A percentile compares a stretch with the other conserved stretches of the same genome.
These are phyloP conservation scores for Ophiosphaerella korrae DNA, from an alignment of 2,329 filamentous ascomycete genomes.

Conservation along the genomic window DNA sequence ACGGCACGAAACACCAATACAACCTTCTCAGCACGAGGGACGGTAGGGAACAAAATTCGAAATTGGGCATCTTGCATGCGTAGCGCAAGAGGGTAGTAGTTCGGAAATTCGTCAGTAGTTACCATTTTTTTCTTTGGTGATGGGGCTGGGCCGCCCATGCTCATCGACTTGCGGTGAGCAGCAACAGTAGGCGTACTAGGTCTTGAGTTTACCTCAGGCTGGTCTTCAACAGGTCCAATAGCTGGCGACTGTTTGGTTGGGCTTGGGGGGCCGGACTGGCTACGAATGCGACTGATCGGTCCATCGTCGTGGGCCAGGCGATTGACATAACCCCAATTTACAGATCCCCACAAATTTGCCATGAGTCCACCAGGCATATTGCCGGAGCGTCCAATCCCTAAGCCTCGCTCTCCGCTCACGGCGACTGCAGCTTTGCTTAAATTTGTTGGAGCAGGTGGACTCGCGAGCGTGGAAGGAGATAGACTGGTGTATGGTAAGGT, in stretches of 20 bases:
- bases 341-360: slow-evolving; percentile 93
- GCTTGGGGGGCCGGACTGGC: slow-evolving; percentile 42
- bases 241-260: slow-evolving; percentile 30
- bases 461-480: slow-evolving; percentile 81
- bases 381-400: slow-evolving; percentile 65
- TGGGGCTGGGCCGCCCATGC: slow-evolving; percentile 52
- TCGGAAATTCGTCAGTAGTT: slow-evolving; percentile 65
- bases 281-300: slow-evolving; percentile 35
- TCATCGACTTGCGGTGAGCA: slow-evolving; percentile 62
- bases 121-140: slow-evolving; percentile 20
- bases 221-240: slow-evolving; percentile 26
- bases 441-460: slow-evolving; percentile 80
- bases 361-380: slow-evolving; percentile 82
- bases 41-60: slow-evolving; percentile 83
- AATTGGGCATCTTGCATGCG: slow-evolving; percentile 92
- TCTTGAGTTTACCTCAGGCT: slow-evolving; percentile 6
- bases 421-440: slow-evolving; percentile 85
- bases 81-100: slow-evolving; percentile 79
- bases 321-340: slow-evolving; percentile 76
- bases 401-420: slow-evolving; percentile 75
- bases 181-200: slow-evolving; percentile 17
- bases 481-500: slow-evolving; percentile 67
- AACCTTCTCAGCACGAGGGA: slow-evolving; percentile 76
- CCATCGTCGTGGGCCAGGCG: slow-evolving; percentile 62
- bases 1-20: slow-evolving; percentile 92